Base-by-base conservation (phyloP, 495 filamentous ascomycete genomes). In the Pseudomonodictys pantanalensis region DNA sequence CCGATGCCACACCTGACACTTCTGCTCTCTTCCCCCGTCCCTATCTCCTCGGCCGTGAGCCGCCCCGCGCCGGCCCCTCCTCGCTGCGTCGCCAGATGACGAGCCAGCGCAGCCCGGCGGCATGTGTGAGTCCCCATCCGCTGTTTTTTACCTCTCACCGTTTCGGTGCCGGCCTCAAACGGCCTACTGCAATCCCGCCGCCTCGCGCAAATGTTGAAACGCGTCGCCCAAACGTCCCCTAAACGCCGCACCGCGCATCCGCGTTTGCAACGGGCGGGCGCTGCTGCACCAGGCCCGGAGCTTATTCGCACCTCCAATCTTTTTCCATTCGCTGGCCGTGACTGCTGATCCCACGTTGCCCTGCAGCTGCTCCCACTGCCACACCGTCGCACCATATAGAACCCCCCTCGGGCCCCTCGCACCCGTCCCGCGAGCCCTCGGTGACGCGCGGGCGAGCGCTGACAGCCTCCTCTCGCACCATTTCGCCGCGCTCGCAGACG, bases 371-470 rank as follows among this genome's bases (percentile, higher is more conserved):
- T 62, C 49, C 55, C 50, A 38, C 59, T 48, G 58, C 61, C 45
- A 66, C 33, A 28, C 56, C 45, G 60, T 65, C 65, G 59, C 64
- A 69, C 64, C 56, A 68, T 60, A 35, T 49, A 54, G 59, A 58
- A 43, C 23, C 43, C 39, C 45, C 63, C 48, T 30, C 47, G 23
- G 35, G 38, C 65, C 60, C 62, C 26, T 62, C 64, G n/a, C 52
- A 47, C 44, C 68, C 62, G 29, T 65, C 69, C 15, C 70, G 67
- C 50, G 70, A 72, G 22, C 58, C 60, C 10, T 70, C 67, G 7
- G 54, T 65, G 24, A 69, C 63, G 44, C 60, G 72, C 47, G 72
- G 71, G 7, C 54, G 72, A 47, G 69, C 71, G 9, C 67, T 72
- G 25, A 75, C 69, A 22, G 15, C 58, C 55, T 32, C 62, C 50